phyloP scores from a whole-genome alignment of 2,329 filamentous ascomycete species.

The Alternaria metachromatica region DNA sequence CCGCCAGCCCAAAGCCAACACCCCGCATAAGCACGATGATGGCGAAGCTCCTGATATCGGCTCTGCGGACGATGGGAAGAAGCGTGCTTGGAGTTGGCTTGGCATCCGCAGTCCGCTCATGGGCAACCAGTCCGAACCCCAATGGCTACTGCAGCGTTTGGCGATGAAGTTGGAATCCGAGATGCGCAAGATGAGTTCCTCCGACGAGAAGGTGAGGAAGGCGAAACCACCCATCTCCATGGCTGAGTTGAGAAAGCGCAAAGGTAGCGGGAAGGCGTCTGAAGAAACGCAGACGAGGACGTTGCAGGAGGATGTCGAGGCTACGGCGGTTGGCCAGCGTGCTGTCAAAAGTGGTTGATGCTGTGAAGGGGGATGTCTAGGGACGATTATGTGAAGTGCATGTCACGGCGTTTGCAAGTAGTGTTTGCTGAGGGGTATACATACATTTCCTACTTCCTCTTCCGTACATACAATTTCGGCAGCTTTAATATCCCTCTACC shows the following conservation, averaged over 20 bases:
- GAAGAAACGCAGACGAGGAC: conserved; percentile 10
- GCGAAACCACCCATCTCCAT: conserved; percentile 45
- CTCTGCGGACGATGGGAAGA: conserved; percentile 37
- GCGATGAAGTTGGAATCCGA: conserved; percentile 60
- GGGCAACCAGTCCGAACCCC: conserved; percentile 70
- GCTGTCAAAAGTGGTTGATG: conserved; percentile 1
- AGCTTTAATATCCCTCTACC: too few relatives aligned
- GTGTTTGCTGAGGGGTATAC: too few relatives aligned
- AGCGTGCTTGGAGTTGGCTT: conserved; percentile 79
- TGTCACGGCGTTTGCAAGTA: too few relatives aligned
- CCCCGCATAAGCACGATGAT: conserved; percentile 17
- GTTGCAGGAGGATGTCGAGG: conserved; percentile 14
- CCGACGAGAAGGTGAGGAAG: conserved; percentile 18
- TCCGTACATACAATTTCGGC: too few relatives aligned
- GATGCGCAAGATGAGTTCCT: conserved; percentile 40
- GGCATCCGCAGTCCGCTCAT: conserved; percentile 73
- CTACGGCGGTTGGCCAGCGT: conserved; percentile 13
- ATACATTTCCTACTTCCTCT: too few relatives aligned
- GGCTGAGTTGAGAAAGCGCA: conserved; percentile 25
- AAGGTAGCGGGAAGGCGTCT: not conserved
- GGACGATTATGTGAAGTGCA: too few relatives aligned
- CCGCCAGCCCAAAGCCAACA: conserved; percentile 33
- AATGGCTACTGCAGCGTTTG: conserved; percentile 75
- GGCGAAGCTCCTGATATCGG: conserved; percentile 39
- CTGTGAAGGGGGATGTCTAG: conserved; percentile 2